These are phyloP conservation scores for Lepidium campestre DNA, from an alignment of 441 rosid genomes.

Conservation along the genomic window DNA sequence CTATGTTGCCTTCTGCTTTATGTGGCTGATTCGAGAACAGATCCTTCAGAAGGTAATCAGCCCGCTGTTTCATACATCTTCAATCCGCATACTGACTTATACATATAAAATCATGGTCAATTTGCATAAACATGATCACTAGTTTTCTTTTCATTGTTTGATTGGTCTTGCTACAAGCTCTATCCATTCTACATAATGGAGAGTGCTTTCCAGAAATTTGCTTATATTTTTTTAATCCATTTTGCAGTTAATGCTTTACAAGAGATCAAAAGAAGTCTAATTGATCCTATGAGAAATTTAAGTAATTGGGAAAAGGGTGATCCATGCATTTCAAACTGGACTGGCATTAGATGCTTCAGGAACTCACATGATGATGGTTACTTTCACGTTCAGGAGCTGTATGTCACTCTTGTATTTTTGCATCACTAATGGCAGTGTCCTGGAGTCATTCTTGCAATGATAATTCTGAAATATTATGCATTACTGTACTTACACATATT, in stretches of 20 bases:
- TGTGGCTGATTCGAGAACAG: slow-evolving; percentile 35
- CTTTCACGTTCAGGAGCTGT: slow-evolving; percentile 65
- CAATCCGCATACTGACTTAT: background rate
- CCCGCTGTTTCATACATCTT: too few species aligned
- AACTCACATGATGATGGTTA: slow-evolving; percentile 35
- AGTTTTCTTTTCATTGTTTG: slow-evolving; percentile 2
- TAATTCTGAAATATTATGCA: background rate
- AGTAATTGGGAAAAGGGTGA: slow-evolving; percentile 67
- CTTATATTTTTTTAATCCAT: background rate
- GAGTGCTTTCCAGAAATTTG: background rate
- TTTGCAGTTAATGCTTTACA: slow-evolving; percentile 53
- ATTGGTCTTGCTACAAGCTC: background rate
- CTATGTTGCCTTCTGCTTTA: slow-evolving; percentile 33
- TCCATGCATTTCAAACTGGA: slow-evolving; percentile 77
- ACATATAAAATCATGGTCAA: background rate
- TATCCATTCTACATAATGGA: background rate
- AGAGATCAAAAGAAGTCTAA: slow-evolving; percentile 39
- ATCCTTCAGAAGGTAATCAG: slow-evolving; percentile 66
- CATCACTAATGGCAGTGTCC: background rate
- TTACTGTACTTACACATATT: background rate
- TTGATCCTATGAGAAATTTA: slow-evolving; percentile 55
- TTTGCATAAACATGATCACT: background rate
- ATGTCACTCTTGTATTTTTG: slow-evolving; percentile 20
- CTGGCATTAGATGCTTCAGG: slow-evolving; percentile 49
- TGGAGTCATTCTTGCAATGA: background rate